These are phyloP conservation scores for Omphalotus olearius DNA, from an alignment of 1,284 basidiomycete species.

Conservation along the genomic window DNA sequence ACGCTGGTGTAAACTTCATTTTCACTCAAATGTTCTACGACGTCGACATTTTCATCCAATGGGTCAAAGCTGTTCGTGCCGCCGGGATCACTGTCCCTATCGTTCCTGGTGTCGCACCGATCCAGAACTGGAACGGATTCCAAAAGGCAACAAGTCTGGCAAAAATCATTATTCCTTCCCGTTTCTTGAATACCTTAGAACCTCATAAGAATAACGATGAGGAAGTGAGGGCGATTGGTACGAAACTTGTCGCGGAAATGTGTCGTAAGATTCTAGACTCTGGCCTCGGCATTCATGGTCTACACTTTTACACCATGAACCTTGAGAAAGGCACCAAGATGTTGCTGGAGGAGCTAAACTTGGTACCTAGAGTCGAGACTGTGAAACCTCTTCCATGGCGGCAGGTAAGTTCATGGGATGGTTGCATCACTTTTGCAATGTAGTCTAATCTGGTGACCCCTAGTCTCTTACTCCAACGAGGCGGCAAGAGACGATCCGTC, in stretches of 20 bases:
- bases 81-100: conserved; percentile 93
- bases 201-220: conserved; percentile 92
- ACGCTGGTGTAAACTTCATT: conserved; percentile 86
- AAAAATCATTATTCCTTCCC: conserved; percentile 79
- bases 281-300: conserved; percentile 76
- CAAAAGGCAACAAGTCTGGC: conserved; percentile 88
- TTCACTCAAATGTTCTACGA: conserved; percentile 98
- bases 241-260: conserved; percentile 85
- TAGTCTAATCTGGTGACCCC: conserved; percentile 11
- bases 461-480: conserved; percentile 87
- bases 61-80: conserved; percentile 80
- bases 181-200: conserved; percentile 78
- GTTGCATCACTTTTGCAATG: conserved; percentile 3
- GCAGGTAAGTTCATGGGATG: conserved; percentile 49
- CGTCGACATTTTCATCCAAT: conserved; percentile 77
- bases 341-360: conserved; percentile 83
- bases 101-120: conserved; percentile 94
- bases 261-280: conserved; percentile 77
- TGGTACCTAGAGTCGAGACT: conserved; percentile 82
- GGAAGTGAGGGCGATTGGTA: conserved; percentile 86
- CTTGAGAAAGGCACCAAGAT: conserved; percentile 93
- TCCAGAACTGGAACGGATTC: conserved; percentile 98
- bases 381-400: conserved; percentile 92
- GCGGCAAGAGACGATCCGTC: conserved; percentile 85
- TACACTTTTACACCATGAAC: conserved; percentile 99